A percentile compares a stretch with the other conserved stretches of the same genome.
phyloP scores from a whole-genome alignment of 257 asterid genomes.

The Penstemon newberryi region DNA sequence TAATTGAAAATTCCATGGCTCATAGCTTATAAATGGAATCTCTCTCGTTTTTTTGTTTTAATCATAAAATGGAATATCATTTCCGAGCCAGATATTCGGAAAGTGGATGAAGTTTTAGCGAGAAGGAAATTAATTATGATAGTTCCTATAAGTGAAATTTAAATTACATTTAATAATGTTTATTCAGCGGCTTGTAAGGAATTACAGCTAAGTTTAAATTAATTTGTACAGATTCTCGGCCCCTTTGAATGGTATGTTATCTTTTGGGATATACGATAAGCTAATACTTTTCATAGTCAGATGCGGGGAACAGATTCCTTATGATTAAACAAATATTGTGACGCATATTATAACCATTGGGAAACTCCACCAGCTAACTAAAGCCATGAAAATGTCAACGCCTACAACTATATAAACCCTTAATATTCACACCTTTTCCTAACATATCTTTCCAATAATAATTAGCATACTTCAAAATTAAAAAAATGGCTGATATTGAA shows the following conservation, averaged over 20 bases:
- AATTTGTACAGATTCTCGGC: background rate
- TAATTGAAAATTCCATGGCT: too few species aligned
- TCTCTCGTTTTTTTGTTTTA: too few species aligned
- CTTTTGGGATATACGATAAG: slow-evolving; percentile 3
- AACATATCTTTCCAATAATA: background rate
- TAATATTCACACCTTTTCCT: background rate
- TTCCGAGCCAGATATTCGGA: too few species aligned
- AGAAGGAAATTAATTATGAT: too few species aligned
- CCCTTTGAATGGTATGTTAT: background rate
- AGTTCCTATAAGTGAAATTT: too few species aligned
- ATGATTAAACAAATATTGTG: background rate
- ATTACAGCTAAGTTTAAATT: too few species aligned
- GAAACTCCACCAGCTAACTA: slow-evolving; percentile 16
- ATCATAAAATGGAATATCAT: too few species aligned
- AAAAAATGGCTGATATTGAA: slow-evolving; percentile 34
- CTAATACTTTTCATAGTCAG: background rate
- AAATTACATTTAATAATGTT: too few species aligned
- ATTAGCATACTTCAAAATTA: background rate
- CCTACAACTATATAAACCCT: slow-evolving; percentile 22
- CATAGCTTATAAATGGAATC: too few species aligned
- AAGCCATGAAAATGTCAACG: slow-evolving; percentile 12
- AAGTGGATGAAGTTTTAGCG: too few species aligned
- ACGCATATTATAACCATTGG: slow-evolving; percentile 17
- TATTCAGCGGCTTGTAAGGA: too few species aligned
- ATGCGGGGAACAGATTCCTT: slow-evolving; percentile 8